Percentiles rank a stretch among this genome's conserved stretches.
Conservation (phyloP, 345 rosid species). For the Diplotaxis tenuifolia region DNA sequence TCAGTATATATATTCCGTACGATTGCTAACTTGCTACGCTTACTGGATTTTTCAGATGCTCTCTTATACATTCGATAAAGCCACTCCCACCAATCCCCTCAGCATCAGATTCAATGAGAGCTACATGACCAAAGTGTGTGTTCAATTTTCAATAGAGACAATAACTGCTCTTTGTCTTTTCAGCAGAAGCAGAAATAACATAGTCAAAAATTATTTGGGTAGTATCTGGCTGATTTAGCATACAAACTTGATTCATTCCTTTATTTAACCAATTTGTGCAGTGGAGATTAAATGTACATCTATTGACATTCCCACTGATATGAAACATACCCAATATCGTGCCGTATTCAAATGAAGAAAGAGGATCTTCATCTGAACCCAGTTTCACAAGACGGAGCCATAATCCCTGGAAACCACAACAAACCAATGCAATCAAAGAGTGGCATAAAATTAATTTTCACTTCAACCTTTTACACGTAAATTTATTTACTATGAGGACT, state of each 20-base stretch:
- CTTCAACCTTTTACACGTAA: not conserved
- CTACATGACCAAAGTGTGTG: slow-evolving; percentile 49
- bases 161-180: slow-evolving; percentile 12
- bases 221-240: slow-evolving; percentile 9
- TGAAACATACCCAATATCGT: slow-evolving; percentile 64
- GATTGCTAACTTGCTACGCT: slow-evolving; percentile 31
- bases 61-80: slow-evolving; percentile 94
- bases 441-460: slow-evolving; percentile 13
- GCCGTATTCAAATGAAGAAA: slow-evolving; percentile 88
- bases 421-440: slow-evolving; percentile 18
- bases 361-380: slow-evolving; percentile 92
- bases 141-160: slow-evolving; percentile 25
- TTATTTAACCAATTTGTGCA: not conserved
- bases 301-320: slow-evolving; percentile 19
- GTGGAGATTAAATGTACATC: not conserved
- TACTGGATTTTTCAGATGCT: slow-evolving; percentile 83
- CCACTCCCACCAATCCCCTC: slow-evolving; percentile 99
- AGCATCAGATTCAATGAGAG: slow-evolving; percentile 97
- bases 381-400: slow-evolving; percentile 93
- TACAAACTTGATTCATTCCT: slow-evolving; percentile 10
- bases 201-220: slow-evolving; percentile 1
- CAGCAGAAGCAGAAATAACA: slow-evolving; percentile 7
- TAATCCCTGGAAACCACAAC: slow-evolving; percentile 61
- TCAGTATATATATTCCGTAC: slow-evolving; percentile 20
- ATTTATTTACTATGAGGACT: slow-evolving; percentile 4